Base-by-base conservation (phyloP, 495 filamentous ascomycete genomes). In the Trichoderma orchidacearum region DNA sequence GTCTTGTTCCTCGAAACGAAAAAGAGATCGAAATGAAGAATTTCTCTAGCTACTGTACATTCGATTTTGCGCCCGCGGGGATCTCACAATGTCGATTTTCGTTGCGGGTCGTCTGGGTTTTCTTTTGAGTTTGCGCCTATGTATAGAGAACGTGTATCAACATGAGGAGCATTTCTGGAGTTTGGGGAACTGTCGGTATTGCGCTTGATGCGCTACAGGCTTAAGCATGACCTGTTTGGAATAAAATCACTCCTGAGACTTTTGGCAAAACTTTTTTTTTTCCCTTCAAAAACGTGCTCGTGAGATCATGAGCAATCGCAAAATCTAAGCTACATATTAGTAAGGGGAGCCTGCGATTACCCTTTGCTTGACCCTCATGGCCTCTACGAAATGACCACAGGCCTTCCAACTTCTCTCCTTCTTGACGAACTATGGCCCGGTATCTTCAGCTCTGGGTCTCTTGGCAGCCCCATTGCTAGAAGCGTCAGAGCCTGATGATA, bases 1-100 rank as follows among this genome's bases (percentile, higher is more conserved):
- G 91, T 96, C 41, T 78, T 96, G 3, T 96, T 96, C 71, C 79
- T 95, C 28, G 91, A 96, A 72, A 83, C 87, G 72, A 94, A 92
- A 62, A 84, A 34, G 23, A 30, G 53, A 55, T 32, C 31, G n/a
- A 32, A 35, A 55, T 55, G 23, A 30, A 86, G 54, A 75, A 66
- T 61, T 48, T 25, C 15, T 13, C 21, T 23, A 23, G 27, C 21
- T 11, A 25, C 8, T 25, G 5, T 18, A n/a, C 9, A 30, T 23
- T 5, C 28, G 17, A 53, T 3, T 18, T 6, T 23, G 17, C 51
- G 21, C 31, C n/a, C 13, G 18, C n/a, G 12, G 6, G 53, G 12
- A 15, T 12, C 5, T 8, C 0, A 55, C 8, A 1, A 31, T 23
- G 18, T 30, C n/a, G 51, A 53, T 32, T 13, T n/a, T 5, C 3